Conservation (phyloP, 768 basidiomycete species). For the Wakefieldia striispora region DNA sequence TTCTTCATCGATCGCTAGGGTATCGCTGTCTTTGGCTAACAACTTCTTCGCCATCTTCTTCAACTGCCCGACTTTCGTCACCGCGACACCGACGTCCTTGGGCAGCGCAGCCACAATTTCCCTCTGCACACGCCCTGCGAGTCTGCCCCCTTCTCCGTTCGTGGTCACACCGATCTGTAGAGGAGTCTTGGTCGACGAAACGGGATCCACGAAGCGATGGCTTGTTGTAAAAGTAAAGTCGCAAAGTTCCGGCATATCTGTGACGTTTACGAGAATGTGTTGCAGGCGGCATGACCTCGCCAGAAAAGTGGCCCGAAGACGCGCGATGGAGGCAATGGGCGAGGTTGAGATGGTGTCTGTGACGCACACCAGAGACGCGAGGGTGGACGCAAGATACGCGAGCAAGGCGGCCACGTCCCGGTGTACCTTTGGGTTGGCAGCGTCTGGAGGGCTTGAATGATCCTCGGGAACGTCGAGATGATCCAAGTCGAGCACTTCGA, state of each 20-base stretch:
- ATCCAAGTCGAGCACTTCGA: conserved; percentile 58
- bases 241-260: conserved; percentile 82
- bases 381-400: conserved; percentile 37
- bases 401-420: conserved; percentile 48
- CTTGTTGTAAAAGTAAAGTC: conserved; percentile 87
- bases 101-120: conserved; percentile 80
- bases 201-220: conserved; percentile 69
- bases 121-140: conserved; percentile 74
- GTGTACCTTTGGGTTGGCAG: conserved; percentile 6
- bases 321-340: conserved; percentile 32
- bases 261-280: conserved; percentile 78
- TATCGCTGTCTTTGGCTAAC: conserved; percentile 8
- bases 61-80: conserved; percentile 68
- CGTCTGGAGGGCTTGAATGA: conserved; percentile 1
- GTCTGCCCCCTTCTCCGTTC: conserved; percentile 86
- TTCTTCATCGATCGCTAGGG: conserved; percentile 29
- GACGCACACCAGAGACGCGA: conserved; percentile 63
- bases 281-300: conserved; percentile 51
- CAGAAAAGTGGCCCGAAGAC: conserved; percentile 56
- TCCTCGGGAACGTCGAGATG: conserved; percentile 36
- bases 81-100: conserved; percentile 69
- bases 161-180: conserved; percentile 85
- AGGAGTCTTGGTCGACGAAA: conserved; percentile 43
- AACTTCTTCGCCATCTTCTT: conserved; percentile 53
- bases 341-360: conserved; percentile 69